These are phyloP conservation scores for Paecilomyces niveus DNA, from an alignment of 2,329 filamentous ascomycete species.

Conservation along the genomic window DNA sequence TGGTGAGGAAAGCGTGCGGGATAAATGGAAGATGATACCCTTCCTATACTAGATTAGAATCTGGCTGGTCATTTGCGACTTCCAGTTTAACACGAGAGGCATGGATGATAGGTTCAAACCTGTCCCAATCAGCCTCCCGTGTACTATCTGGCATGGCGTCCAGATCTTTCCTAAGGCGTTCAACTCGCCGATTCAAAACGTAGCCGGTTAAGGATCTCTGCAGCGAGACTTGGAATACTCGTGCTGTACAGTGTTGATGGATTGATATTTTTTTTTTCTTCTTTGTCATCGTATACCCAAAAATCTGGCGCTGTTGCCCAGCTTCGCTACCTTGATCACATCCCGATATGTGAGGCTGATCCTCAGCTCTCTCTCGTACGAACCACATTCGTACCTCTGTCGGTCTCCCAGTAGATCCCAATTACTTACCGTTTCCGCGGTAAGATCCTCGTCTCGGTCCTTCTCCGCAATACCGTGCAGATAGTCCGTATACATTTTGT, in stretches of 20 bases:
- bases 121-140: background rate
- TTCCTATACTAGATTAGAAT: constrained; percentile 22
- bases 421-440: constrained; percentile 45
- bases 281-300: constrained; percentile 22
- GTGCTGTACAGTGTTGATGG: background rate
- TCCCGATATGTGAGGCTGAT: constrained; percentile 67
- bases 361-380: constrained; percentile 44
- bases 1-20: constrained; percentile 54
- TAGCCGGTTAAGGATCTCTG: background rate
- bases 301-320: constrained; percentile 61
- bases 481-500: constrained; percentile 47
- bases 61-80: background rate
- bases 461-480: constrained; percentile 54
- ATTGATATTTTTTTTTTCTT: background rate
- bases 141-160: background rate
- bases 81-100: background rate
- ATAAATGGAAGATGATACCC: constrained; percentile 71
- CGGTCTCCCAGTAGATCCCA: constrained; percentile 48
- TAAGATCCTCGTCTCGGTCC: constrained; percentile 58
- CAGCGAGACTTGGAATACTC: background rate
- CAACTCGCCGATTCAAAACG: background rate
- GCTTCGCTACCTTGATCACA: constrained; percentile 71
- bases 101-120: background rate
- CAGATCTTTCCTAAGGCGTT: background rate
- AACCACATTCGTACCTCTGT: constrained; percentile 30